Conservation (phyloP, 345 rosid species). For the Brassica napus region Da-Ae NC_063447.1:50648501-50649000, state of each 20-base stretch:
- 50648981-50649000: no score
- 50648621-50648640: not conserved
- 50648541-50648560: not conserved
- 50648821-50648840: no score
- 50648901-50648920: no score
- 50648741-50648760: not conserved
- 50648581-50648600: conserved; percentile 21
- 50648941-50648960: no score
- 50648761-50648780: not conserved
- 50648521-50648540: not conserved
- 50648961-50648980: no score
- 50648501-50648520: not conserved
- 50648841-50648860: no score
- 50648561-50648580: conserved; percentile 10
- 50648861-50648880: no score
- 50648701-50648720: not conserved
- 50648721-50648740: not conserved
- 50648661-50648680: not conserved
- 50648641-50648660: not conserved
- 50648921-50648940: no score
- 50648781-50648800: no score
- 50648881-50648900: no score
- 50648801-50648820: no score
- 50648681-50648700: not conserved
- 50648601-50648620: conserved; percentile 23